These are phyloP conservation scores for Penstemon newberryi DNA, from an alignment of 257 asterid species.

Conservation along the genomic window DNA sequence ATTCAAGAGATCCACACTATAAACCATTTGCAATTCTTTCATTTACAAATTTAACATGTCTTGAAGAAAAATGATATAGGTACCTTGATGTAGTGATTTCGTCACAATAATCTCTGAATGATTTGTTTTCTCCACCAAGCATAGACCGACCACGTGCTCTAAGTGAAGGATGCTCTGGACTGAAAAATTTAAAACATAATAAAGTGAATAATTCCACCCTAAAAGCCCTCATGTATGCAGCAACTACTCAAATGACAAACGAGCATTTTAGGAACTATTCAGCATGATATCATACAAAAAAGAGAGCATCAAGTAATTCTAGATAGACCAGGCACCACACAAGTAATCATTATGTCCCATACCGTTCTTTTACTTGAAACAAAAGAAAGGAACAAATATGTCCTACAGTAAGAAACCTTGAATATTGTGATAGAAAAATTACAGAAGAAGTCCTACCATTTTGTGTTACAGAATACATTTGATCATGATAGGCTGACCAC, in stretches of 20 bases:
- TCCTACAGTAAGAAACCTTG: neutral
- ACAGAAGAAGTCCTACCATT: neutral
- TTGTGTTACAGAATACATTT: neutral
- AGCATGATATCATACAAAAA: slow-evolving; percentile 11
- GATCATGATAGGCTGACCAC: slow-evolving; percentile 1
- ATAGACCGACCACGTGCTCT: slow-evolving; percentile 69
- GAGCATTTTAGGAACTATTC: slow-evolving; percentile 1
- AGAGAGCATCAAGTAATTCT: neutral
- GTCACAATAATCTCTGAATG: slow-evolving; percentile 46
- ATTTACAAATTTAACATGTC: neutral
- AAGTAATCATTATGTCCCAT: slow-evolving; percentile 4
- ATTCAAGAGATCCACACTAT: neutral
- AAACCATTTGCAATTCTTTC: neutral
- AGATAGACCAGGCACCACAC: slow-evolving; percentile 7
- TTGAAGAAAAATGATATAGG: slow-evolving; percentile 6
- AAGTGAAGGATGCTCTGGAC: slow-evolving; percentile 89
- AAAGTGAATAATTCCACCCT: slow-evolving; percentile 24
- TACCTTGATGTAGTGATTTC: slow-evolving; percentile 58
- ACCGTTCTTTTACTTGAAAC: neutral
- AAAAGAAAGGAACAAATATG: neutral
- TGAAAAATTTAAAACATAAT: slow-evolving; percentile 36
- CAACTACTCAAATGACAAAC: slow-evolving; percentile 14
- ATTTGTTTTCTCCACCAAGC: slow-evolving; percentile 64
- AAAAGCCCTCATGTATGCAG: slow-evolving; percentile 11
- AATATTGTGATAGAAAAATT: slow-evolving; percentile 1